Evolutionary conservation across 2,329 filamentous ascomycete genomes (phyloP).

Genomic region (Neofusicoccum sp.): DNA sequence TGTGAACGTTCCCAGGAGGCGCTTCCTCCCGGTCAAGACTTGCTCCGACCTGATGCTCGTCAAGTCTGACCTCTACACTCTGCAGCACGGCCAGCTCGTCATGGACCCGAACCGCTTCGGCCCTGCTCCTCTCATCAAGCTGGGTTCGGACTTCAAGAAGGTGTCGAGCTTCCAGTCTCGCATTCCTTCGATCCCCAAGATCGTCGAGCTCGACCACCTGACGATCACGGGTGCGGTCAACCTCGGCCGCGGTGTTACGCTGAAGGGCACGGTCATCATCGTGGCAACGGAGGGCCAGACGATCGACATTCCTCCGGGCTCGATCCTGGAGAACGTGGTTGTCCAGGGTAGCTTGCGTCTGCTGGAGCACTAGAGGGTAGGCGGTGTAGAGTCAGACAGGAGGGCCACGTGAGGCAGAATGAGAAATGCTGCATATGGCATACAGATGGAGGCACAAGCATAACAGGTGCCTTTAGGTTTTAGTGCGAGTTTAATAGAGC

Average conservation of each 20-base stretch:
- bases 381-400: background rate
- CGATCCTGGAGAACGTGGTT: constrained; percentile 96
- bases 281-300: constrained; percentile 97
- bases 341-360: constrained; percentile 91
- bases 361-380: constrained; percentile 56
- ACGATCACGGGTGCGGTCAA: constrained; percentile 98
- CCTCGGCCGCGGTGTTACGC: constrained; percentile 87
- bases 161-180: constrained; percentile 93
- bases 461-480: background rate
- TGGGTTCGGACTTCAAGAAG: constrained; percentile 99
- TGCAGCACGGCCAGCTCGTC: constrained; percentile 96
- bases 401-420: background rate
- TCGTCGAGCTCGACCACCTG: constrained; percentile 88
- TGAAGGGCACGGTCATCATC: constrained; percentile 99
- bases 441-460: background rate
- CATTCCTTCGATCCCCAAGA: constrained; percentile 84
- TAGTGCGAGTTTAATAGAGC: constrained; percentile 15
- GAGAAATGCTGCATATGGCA: constrained; percentile 13
- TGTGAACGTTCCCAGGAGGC: constrained; percentile 95
- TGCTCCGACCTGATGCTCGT: constrained; percentile 99
- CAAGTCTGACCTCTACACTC: constrained; percentile 98
- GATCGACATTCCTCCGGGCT: constrained; percentile 95
- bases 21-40: constrained; percentile 99
- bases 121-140: constrained; percentile 96
- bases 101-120: constrained; percentile 97